These are phyloP conservation scores for Lachnellula suecica DNA, from an alignment of 2,329 filamentous ascomycete species.

Conservation along the genomic window DNA sequence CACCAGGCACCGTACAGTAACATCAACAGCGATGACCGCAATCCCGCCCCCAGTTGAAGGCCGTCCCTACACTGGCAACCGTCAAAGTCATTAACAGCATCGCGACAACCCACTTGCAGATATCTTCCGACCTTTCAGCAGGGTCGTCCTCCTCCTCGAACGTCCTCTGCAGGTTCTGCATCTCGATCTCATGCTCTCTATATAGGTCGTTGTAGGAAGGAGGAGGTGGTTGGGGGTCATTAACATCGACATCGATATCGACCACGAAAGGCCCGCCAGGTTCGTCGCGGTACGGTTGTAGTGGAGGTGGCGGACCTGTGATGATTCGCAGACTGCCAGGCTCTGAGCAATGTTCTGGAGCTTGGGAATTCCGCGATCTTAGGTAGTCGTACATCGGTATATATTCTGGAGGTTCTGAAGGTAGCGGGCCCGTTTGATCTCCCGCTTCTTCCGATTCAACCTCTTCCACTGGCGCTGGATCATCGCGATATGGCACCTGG, in stretches of 20 bases:
- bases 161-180: conserved; percentile 19
- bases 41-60: conserved; percentile 28
- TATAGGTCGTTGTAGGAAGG: conserved; percentile 28
- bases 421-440: not conserved
- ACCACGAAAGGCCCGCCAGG: conserved; percentile 29
- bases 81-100: conserved; percentile 30
- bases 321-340: not conserved
- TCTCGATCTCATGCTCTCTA: conserved; percentile 16
- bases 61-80: conserved; percentile 26
- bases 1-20: not conserved
- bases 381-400: conserved; percentile 33
- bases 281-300: conserved; percentile 29
- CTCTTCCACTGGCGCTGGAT: conserved; percentile 17
- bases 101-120: conserved; percentile 30
- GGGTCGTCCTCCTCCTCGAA: conserved; percentile 20
- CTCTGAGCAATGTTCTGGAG: not conserved
- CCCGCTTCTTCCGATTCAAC: conserved; percentile 2
- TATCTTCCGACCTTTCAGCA: conserved; percentile 25
- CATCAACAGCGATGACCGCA: not conserved
- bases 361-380: conserved; percentile 9
- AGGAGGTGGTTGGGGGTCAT: conserved; percentile 19
- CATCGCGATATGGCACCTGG: conserved; percentile 24
- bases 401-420: conserved; percentile 24
- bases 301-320: conserved; percentile 2
- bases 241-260: conserved; percentile 23